These are phyloP conservation scores for Amesomyces nigricolor DNA, from an alignment of 2,329 filamentous ascomycete genomes.

Conservation along the genomic window DNA sequence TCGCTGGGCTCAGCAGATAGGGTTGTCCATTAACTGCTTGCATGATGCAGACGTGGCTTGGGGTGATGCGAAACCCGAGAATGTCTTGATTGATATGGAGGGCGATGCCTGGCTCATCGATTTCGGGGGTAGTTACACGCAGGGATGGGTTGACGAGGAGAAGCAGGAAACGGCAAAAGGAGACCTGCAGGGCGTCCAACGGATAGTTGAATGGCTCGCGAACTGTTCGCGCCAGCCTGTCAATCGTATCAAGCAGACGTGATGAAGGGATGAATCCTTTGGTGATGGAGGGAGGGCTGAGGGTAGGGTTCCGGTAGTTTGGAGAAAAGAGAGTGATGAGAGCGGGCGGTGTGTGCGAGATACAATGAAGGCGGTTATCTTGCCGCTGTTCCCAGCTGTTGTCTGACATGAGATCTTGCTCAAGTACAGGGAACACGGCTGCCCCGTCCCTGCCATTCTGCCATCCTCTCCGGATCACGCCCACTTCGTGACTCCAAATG, in stretches of 20 bases:
- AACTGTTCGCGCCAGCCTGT: slow-evolving; percentile 4
- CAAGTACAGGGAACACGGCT: too few relatives aligned
- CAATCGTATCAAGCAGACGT: slow-evolving; percentile 2
- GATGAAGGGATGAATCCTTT: too few relatives aligned
- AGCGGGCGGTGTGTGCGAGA: too few relatives aligned
- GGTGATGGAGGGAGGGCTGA: too few relatives aligned
- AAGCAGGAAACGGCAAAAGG: slow-evolving; percentile 32
- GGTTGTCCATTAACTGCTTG: slow-evolving; percentile 11
- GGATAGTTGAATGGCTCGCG: slow-evolving; percentile 10
- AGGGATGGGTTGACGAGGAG: slow-evolving; percentile 34
- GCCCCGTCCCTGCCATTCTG: too few relatives aligned
- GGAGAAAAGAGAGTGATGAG: too few relatives aligned
- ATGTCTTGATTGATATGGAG: slow-evolving; percentile 34
- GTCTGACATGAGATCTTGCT: too few relatives aligned
- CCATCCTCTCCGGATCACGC: too few relatives aligned
- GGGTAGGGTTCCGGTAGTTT: too few relatives aligned
- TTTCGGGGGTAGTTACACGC: slow-evolving; percentile 35
- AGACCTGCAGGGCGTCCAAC: slow-evolving; percentile 28
- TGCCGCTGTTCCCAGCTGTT: too few relatives aligned
- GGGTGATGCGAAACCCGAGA: slow-evolving; percentile 30
- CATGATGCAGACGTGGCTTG: slow-evolving; percentile 25
- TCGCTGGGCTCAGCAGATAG: slow-evolving; percentile 5
- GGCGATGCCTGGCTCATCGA: slow-evolving; percentile 35
- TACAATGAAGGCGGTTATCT: too few relatives aligned
- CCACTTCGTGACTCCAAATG: too few relatives aligned